phyloP scores from a whole-genome alignment of 495 filamentous ascomycete genomes.

The Tetracladium marchalianum region DNA sequence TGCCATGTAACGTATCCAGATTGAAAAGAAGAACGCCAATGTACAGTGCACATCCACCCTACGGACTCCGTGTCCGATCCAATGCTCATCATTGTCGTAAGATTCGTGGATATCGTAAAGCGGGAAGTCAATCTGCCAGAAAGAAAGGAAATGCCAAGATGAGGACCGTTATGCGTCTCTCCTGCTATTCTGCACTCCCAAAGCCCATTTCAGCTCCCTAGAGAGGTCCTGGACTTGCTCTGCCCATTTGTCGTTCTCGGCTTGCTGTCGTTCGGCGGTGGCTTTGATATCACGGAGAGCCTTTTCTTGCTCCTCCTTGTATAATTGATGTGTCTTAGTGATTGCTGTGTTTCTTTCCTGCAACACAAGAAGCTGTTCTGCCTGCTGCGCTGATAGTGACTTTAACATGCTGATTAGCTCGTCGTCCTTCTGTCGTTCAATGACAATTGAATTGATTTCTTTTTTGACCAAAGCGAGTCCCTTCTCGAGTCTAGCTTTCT shows the following conservation, averaged over 20 bases:
- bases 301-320: constrained; percentile 53
- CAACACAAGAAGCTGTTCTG: constrained; percentile 50
- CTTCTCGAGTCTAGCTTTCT: constrained; percentile 49
- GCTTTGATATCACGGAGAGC: constrained; percentile 46
- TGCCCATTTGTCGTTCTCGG: constrained; percentile 43
- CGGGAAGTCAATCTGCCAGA: no score
- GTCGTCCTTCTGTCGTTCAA: constrained; percentile 45
- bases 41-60: no score
- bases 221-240: constrained; percentile 51
- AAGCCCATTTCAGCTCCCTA: constrained; percentile 57
- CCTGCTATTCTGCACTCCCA: constrained; percentile 51
- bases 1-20: no score
- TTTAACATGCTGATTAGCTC: constrained; percentile 47
- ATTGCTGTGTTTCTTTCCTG: constrained; percentile 51
- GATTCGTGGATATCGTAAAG: no score
- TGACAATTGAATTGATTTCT: constrained; percentile 35
- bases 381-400: constrained; percentile 59
- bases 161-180: neutral
- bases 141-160: no score
- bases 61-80: no score
- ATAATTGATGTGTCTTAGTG: constrained; percentile 43
- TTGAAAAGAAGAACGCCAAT: no score
- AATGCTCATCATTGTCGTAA: no score
- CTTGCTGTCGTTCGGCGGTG: constrained; percentile 42
- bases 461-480: constrained; percentile 42